Base-by-base conservation (phyloP, 2,329 filamentous ascomycete species). In the Trichoderma sp. region DNA sequence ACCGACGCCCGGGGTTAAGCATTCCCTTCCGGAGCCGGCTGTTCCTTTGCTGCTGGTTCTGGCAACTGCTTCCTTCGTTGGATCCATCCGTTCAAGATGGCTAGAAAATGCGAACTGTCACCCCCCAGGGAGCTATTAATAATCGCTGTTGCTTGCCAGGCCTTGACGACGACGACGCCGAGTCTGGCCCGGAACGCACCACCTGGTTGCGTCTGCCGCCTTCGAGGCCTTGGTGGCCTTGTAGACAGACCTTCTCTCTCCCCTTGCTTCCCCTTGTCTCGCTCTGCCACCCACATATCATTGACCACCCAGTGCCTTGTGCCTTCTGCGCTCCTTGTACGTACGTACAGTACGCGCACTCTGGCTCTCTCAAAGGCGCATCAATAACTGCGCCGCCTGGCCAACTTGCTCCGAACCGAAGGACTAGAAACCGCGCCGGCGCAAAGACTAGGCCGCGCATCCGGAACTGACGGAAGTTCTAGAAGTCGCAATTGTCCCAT, bases 401-500 rank as follows among this genome's bases (percentile, higher is more conserved):
- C n/a, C n/a, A 54, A 54, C 52, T 54, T 54, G 52, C 52, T 34
- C 52, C 52, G 19, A 58, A 22, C 54, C 54, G 54, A 58, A 58
- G 34, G 19, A 58, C 34, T 39, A 37, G 54, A 39, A 19, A 39
- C 17, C 34, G 32, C 19, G 34, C 54, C 54, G 54, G 54, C 54
- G 52, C 52, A 54, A 64, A 54, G 25, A 12, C 19, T 13, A 29
- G 22, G 12, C 35, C 50, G 35, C 61, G 61, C 61, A 64, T 45
- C 61, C 61, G 61, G 61, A 64, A 64, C 39, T 15, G 37, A 19
- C 61, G 61, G 61, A 64, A 64, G 12, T 64, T 64, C 61, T 64
- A 64, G 61, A 64, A 64, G 61, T 56, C 45, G 34, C 34, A 25
- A 39, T 64, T 64, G 48, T 32, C 60, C 29, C 60, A 64, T 45